Conservation (phyloP, 2,329 filamentous ascomycete species). For the Incumbomyces delicatus region DNA sequence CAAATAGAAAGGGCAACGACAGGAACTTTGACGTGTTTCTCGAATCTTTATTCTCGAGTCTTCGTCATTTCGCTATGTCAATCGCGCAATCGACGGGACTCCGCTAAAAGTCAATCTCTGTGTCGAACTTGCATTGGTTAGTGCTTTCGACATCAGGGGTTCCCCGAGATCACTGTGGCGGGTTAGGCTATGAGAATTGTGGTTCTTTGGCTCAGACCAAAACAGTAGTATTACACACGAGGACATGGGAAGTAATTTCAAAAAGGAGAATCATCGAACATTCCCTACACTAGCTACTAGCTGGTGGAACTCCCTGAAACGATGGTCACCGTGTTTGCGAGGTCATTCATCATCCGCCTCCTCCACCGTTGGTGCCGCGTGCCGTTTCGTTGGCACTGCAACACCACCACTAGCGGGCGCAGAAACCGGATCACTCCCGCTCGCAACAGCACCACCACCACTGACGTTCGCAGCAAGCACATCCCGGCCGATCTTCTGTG, state of each 20-base stretch:
- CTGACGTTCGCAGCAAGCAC: slow-evolving; percentile 11
- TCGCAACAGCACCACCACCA: slow-evolving; percentile 11
- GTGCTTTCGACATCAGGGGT: neutral
- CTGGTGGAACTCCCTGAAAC: no score
- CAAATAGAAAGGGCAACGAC: no score
- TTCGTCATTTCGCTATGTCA: no score
- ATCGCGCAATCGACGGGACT: no score
- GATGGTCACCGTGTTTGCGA: no score
- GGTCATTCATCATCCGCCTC: slow-evolving; percentile 20
- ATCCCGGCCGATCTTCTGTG: neutral
- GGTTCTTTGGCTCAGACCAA: no score
- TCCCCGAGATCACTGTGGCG: no score
- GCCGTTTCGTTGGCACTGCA: slow-evolving; percentile 13
- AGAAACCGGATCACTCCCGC: slow-evolving; percentile 27
- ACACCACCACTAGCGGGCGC: slow-evolving; percentile 17
- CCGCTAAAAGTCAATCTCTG: neutral
- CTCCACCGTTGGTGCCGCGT: slow-evolving; percentile 20
- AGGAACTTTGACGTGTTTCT: no score
- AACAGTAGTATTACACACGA: neutral
- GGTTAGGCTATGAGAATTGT: no score
- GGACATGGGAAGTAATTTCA: neutral
- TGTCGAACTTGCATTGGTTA: neutral
- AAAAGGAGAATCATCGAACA: neutral
- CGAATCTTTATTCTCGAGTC: no score
- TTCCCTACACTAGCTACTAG: neutral